Conservation (phyloP, 1,284 basidiomycete genomes). For the Cryptococcus sp. region DNA sequence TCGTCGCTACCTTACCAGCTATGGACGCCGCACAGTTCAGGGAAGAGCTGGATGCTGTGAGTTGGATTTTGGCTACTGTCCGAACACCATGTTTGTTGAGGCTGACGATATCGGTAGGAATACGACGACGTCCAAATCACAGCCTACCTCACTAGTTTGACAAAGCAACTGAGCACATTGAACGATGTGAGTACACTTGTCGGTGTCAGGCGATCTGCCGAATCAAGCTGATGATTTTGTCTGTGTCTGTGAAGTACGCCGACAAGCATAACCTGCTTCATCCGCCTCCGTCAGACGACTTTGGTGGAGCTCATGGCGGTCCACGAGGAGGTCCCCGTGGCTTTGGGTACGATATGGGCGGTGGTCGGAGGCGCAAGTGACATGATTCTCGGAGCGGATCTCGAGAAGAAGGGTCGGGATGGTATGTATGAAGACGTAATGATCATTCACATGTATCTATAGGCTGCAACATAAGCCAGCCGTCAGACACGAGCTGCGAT, state of each 20-base stretch:
- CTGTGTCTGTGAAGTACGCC: constrained; percentile 25
- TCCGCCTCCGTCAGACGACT: constrained; percentile 12
- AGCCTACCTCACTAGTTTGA: constrained; percentile 80
- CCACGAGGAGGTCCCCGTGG: constrained; percentile 2
- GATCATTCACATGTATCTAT: no score
- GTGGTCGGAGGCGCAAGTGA: constrained; percentile 2
- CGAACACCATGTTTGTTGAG: not conserved
- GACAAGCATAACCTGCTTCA: constrained; percentile 34
- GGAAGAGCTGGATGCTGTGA: constrained; percentile 79
- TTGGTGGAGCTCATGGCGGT: constrained; percentile 8
- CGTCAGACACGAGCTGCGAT: no score
- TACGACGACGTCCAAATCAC: constrained; percentile 94
- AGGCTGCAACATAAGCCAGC: no score
- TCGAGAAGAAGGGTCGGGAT: no score
- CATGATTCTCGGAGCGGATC: not conserved
- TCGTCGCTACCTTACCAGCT: constrained; percentile 82
- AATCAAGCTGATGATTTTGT: not conserved
- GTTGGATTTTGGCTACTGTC: constrained; percentile 27
- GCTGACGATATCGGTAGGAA: constrained; percentile 62
- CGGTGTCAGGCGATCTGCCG: not conserved
- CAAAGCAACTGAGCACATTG: constrained; percentile 79
- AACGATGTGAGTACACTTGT: constrained; percentile 69
- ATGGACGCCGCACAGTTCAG: constrained; percentile 76
- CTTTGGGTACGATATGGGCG: constrained; percentile 3
- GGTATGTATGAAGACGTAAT: no score